These are phyloP conservation scores for Xylariaceae sp. DNA, from an alignment of 2,329 filamentous ascomycete species.

Conservation along the genomic window DNA sequence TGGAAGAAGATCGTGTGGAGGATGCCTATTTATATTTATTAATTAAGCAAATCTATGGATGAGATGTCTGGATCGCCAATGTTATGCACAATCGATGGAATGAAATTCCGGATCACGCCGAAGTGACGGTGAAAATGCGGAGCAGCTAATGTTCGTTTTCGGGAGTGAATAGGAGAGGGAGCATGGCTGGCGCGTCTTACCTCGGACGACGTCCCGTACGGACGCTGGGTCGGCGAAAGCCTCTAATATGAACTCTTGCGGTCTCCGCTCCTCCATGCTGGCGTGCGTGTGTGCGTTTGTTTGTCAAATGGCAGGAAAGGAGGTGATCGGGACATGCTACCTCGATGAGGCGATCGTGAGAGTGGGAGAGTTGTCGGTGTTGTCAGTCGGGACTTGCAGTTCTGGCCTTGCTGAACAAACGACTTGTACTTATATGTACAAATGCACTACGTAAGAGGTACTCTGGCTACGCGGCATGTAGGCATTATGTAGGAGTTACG, in stretches of 20 bases:
- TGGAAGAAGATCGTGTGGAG: conserved; percentile 99
- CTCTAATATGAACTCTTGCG: conserved; percentile 88
- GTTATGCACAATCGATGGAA: conserved; percentile 6
- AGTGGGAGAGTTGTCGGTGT: background rate
- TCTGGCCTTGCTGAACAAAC: conserved; percentile 7
- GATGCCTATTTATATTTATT: conserved; percentile 55
- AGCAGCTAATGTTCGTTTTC: conserved; percentile 1
- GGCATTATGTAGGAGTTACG: background rate
- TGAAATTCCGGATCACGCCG: background rate
- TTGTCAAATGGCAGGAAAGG: background rate
- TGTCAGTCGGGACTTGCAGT: conserved; percentile 10
- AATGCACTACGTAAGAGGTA: background rate
- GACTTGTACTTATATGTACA: background rate
- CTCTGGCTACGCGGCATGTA: background rate
- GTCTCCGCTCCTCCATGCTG: conserved; percentile 47
- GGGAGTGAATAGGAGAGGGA: background rate
- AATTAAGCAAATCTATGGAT: conserved; percentile 12
- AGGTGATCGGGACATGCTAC: conserved; percentile 8
- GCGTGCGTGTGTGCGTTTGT: background rate
- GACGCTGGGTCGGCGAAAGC: conserved; percentile 87
- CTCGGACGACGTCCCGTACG: conserved; percentile 89
- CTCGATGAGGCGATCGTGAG: conserved; percentile 8
- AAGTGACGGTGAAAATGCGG: conserved; percentile 7
- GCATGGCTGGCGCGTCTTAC: conserved; percentile 41
- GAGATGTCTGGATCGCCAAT: conserved; percentile 12